These are phyloP conservation scores for Plasmodium billcollinsi DNA, from an alignment of 169 alveolate species.

Conservation along the genomic window DNA sequence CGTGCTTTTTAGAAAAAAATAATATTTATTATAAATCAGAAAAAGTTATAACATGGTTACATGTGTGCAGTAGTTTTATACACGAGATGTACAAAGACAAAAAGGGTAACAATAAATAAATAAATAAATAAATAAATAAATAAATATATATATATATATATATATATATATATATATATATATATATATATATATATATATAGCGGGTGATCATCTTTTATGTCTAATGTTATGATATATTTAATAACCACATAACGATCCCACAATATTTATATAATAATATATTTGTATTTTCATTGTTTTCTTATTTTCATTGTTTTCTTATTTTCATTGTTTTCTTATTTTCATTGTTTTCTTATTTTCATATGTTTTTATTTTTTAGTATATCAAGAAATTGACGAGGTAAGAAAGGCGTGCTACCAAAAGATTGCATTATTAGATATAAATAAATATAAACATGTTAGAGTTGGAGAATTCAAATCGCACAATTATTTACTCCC, in stretches of 20 bases:
- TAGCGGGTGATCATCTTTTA: too few species aligned
- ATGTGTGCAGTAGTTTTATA: slow-evolving; percentile 56
- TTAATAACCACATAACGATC: too few species aligned
- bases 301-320: not conserved
- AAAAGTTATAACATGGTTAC: slow-evolving; percentile 55
- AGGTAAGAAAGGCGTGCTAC: slow-evolving; percentile 10
- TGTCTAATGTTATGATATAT: too few species aligned
- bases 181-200: too few species aligned
- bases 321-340: not conserved
- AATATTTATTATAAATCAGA: slow-evolving; percentile 62
- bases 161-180: too few species aligned
- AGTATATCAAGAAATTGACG: slow-evolving; percentile 30
- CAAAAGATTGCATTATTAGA: slow-evolving; percentile 26
- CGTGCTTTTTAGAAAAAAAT: slow-evolving; percentile 31
- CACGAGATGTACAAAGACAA: slow-evolving; percentile 35
- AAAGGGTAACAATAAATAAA: slow-evolving; percentile 1
- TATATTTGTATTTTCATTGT: not conserved
- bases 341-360: not conserved
- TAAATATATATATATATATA: too few species aligned
- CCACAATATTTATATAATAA: too few species aligned
- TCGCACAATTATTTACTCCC: slow-evolving; percentile 47
- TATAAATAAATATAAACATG: slow-evolving; percentile 44
- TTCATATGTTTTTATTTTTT: not conserved
- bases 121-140: not conserved
- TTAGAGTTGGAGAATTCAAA: slow-evolving; percentile 60